Conservation (phyloP, 768 basidiomycete species). For the Boletus rubroflammeus region DNA sequence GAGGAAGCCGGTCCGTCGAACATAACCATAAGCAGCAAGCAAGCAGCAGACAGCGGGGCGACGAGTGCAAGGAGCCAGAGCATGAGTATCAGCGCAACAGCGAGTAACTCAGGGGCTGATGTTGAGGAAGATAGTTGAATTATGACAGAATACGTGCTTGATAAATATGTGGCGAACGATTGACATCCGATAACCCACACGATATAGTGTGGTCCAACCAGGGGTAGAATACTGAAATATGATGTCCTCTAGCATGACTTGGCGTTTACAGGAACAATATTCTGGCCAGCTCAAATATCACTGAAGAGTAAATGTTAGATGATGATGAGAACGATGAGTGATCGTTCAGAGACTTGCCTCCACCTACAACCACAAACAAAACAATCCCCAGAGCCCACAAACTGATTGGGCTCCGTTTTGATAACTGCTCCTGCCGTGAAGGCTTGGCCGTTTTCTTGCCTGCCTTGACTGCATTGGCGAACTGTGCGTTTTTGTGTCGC, state of each 20-base stretch:
- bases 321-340: background rate
- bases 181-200: slow-evolving; percentile 4
- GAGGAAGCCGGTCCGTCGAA: slow-evolving; percentile 39
- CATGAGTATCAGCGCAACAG: slow-evolving; percentile 55
- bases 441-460: slow-evolving; percentile 75
- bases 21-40: slow-evolving; percentile 16
- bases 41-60: slow-evolving; percentile 25
- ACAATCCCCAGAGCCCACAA: slow-evolving; percentile 72
- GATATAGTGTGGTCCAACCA: background rate
- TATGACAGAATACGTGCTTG: slow-evolving; percentile 3
- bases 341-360: slow-evolving; percentile 51
- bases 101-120: slow-evolving; percentile 50
- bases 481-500: slow-evolving; percentile 76
- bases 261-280: slow-evolving; percentile 57
- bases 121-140: slow-evolving; percentile 32
- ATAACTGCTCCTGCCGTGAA: slow-evolving; percentile 67
- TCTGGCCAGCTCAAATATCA: slow-evolving; percentile 68
- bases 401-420: slow-evolving; percentile 72
- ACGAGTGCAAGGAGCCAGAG: slow-evolving; percentile 53
- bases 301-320: slow-evolving; percentile 35
- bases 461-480: slow-evolving; percentile 64
- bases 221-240: background rate
- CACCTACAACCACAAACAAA: slow-evolving; percentile 75
- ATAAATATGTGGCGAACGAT: slow-evolving; percentile 12
- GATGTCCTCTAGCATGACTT: background rate